phyloP scores from a whole-genome alignment of 805 yeast species.

The Zygotorulaspora chibaensis region DNA sequence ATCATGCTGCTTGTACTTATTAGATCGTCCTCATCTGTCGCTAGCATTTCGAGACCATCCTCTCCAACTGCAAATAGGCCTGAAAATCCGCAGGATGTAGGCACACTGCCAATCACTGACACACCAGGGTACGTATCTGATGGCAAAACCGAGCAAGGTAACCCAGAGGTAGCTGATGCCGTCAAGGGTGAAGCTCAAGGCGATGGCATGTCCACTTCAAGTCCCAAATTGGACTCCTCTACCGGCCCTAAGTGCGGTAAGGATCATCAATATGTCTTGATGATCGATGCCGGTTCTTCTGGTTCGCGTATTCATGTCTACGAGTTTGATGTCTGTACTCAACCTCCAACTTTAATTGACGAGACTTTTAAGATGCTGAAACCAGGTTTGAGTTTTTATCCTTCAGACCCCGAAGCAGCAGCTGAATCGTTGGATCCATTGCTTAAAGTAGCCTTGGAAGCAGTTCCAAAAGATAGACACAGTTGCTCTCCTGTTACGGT shows the following conservation, averaged over 20 bases:
- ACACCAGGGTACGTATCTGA: conserved; percentile 28
- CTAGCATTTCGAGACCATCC: conserved; percentile 18
- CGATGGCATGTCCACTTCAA: background rate
- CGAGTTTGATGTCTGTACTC: conserved; percentile 78
- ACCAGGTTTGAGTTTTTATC: conserved; percentile 88
- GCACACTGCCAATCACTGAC: conserved; percentile 19
- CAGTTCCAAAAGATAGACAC: conserved; percentile 70
- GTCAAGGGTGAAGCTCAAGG: conserved; percentile 17
- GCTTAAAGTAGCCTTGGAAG: conserved; percentile 65
- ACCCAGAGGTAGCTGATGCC: conserved; percentile 27
- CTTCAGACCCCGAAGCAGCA: conserved; percentile 75
- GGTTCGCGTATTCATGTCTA: conserved; percentile 96
- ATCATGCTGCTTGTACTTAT: conserved; percentile 49
- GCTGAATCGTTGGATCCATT: conserved; percentile 87
- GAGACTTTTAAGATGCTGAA: conserved; percentile 86
- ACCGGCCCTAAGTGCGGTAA: conserved; percentile 34
- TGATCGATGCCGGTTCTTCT: conserved; percentile 97
- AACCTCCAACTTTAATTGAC: conserved; percentile 73
- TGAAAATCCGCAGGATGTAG: conserved; percentile 17
- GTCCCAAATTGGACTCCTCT: conserved; percentile 3
- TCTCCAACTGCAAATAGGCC: conserved; percentile 18
- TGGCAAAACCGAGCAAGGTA: conserved; percentile 16
- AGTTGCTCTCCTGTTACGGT: conserved; percentile 91
- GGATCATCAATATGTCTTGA: conserved; percentile 69
- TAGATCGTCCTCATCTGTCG: conserved; percentile 38